Base-by-base conservation (phyloP, 768 basidiomycete genomes). In the Leccinum variicolor region DNA sequence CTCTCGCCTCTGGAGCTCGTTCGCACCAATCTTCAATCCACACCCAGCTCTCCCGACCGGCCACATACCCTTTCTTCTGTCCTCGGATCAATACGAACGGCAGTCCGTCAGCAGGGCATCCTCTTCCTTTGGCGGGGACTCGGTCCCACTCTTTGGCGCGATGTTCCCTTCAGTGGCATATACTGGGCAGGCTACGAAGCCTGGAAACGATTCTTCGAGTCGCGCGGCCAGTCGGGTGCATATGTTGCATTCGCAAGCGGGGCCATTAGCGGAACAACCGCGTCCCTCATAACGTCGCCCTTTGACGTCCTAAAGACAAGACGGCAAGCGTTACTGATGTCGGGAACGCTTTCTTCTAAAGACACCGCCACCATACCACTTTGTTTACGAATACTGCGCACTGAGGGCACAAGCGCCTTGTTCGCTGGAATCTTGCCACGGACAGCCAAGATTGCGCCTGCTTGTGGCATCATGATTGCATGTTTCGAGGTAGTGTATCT, bases 251-350 rank as follows among this genome's bases (percentile, higher is more conserved):
- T 98, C 70, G 72, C 87, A n/a, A 89, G 92, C 65, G 97, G 97
- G 1, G 94, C 94, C 8, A 74, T 87, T 52, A 93, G 92, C 63
- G 97, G 97, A 52, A 93, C 85, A 36, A 79, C 81, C 0, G 91
- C 96, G 10, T 93, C 95, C 1, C 74, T 97, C 26, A 60, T 96
- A 56, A 98, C 96, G 2, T 92, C 93, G 14, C 96, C 97, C 0
- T 97, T 98, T 68, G 97, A 99, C 68, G 94, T 98, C 21, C 79
- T 98, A 56, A 99, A 99, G 74, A 98, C 97, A 2, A 83, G 96
- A 54, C 79, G 92, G 52, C 97, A 99, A 69, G 87, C 94, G 3
- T 76, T 92, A 46, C 64, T 90, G 34, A 89, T 92, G 87, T 77
- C 82, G 9, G 69, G 78, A 9, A 69, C 85, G 3, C 68, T 76